A percentile compares a stretch with the other conserved stretches of the same genome.
Evolutionary conservation across 768 basidiomycete species (phyloP).

Genomic region (Tephrocybe rancida): DNA sequence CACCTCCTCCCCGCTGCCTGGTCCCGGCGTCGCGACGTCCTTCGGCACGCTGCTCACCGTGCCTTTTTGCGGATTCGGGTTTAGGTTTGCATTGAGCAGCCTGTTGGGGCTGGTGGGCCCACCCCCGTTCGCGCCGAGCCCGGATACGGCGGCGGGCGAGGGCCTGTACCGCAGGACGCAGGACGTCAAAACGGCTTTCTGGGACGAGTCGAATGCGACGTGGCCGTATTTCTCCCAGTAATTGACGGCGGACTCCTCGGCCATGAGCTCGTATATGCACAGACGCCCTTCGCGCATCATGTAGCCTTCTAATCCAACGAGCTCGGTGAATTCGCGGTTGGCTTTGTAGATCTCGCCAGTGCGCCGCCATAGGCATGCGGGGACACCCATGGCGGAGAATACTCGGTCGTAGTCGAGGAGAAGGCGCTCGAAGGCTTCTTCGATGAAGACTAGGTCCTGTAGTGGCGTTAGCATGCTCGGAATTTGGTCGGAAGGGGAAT

Average conservation of each 20-base stretch:
- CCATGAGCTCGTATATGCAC: constrained; percentile 98
- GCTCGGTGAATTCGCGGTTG: constrained; percentile 92
- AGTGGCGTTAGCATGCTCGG: not conserved
- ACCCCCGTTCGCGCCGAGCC: constrained; percentile 8
- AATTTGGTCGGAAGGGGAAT: constrained; percentile 2
- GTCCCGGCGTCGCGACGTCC: not conserved
- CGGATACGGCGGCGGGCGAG: constrained; percentile 29
- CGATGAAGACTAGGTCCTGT: constrained; percentile 94
- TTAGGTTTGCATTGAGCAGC: constrained; percentile 3
- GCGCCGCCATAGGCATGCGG: constrained; percentile 93
- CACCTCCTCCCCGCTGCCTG: constrained; percentile 21
- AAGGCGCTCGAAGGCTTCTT: constrained; percentile 95
- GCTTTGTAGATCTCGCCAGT: constrained; percentile 99
- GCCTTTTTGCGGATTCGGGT: constrained; percentile 7
- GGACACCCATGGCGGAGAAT: constrained; percentile 94
- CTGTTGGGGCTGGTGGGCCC: constrained; percentile 1
- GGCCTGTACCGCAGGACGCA: constrained; percentile 87
- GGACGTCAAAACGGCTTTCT: constrained; percentile 92
- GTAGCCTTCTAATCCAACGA: constrained; percentile 84
- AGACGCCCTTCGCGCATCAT: constrained; percentile 93
- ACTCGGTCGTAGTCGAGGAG: constrained; percentile 95
- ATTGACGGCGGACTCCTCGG: constrained; percentile 94
- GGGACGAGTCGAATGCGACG: constrained; percentile 88
- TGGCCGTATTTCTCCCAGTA: constrained; percentile 99
- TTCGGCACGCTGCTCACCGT: constrained; percentile 2